Conservation (phyloP, 495 filamentous ascomycete genomes). For the Penicillium maclennaniae region DNA sequence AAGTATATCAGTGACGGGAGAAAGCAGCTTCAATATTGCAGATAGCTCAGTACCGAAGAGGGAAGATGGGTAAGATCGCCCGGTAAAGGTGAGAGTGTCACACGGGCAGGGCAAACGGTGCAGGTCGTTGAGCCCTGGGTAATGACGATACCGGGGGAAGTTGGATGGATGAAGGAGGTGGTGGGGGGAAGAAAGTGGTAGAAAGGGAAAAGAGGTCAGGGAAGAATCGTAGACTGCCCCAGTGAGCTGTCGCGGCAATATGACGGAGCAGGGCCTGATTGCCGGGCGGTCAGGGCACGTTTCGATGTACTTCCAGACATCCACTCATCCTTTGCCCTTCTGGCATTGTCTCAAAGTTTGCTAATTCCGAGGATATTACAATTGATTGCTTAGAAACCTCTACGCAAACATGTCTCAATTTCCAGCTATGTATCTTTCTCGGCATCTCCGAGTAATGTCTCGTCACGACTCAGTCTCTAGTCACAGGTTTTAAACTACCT, state of each 20-base stretch:
- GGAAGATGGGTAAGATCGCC: constrained; percentile 17
- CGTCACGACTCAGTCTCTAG: too few relatives aligned
- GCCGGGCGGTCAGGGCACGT: constrained; percentile 23
- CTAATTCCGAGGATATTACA: too few relatives aligned
- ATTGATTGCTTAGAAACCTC: too few relatives aligned
- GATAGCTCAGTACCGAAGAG: constrained; percentile 16
- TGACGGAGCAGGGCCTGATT: constrained; percentile 29
- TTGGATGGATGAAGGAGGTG: constrained; percentile 12
- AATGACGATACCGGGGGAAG: constrained; percentile 17
- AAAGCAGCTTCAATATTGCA: constrained; percentile 7
- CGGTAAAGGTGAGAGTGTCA: constrained; percentile 22
- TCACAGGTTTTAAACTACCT: too few relatives aligned
- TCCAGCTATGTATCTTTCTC: too few relatives aligned
- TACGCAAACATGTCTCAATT: too few relatives aligned
- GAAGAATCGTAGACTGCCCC: constrained; percentile 32
- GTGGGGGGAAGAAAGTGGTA: constrained; percentile 15
- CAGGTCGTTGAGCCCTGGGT: constrained; percentile 43
- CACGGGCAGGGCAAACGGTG: constrained; percentile 44
- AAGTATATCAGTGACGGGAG: constrained; percentile 9
- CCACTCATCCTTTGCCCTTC: too few relatives aligned
- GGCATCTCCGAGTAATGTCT: too few relatives aligned
- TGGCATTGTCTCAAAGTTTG: too few relatives aligned
- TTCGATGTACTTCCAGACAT: background rate
- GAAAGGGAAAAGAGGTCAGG: constrained; percentile 14
- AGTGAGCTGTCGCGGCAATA: constrained; percentile 22